A percentile compares a stretch with the other conserved stretches of the same genome.
Conservation (phyloP, 176 grass and related monocot species). For the Eragrostis curvula region DNA sequence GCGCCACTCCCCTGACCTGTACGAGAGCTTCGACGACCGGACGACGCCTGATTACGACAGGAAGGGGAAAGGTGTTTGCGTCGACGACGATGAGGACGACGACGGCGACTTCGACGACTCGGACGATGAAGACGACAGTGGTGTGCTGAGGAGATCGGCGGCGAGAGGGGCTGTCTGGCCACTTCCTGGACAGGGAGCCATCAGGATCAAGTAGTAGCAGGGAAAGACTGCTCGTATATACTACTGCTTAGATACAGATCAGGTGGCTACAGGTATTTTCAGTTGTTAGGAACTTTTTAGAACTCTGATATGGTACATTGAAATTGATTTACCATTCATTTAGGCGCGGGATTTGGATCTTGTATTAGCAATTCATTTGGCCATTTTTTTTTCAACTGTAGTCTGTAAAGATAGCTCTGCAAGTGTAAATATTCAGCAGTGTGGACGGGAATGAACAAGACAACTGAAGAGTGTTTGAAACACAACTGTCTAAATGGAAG, state of each 20-base stretch:
- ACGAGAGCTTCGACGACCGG: constrained; percentile 55
- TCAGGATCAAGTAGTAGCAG: constrained; percentile 41
- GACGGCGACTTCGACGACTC: constrained; percentile 31
- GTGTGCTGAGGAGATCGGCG: constrained; percentile 9
- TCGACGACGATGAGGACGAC: constrained; percentile 25
- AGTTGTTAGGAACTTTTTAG: neutral
- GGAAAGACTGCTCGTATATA: constrained; percentile 20
- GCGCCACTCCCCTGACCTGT: constrained; percentile 44
- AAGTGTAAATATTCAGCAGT: constrained; percentile 33
- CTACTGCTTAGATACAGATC: constrained; percentile 25
- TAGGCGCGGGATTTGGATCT: neutral
- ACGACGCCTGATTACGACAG: constrained; percentile 45
- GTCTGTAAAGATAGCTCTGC: neutral
- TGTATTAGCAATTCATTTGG: neutral
- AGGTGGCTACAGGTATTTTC: constrained; percentile 18
- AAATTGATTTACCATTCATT: constrained; percentile 29
- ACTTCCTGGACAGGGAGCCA: constrained; percentile 35
- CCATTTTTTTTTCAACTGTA: neutral
- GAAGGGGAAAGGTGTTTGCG: constrained; percentile 54
- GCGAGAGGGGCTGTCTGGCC: constrained; percentile 27
- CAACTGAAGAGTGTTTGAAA: neutral
- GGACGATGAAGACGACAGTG: constrained; percentile 30
- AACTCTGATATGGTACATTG: constrained; percentile 18
- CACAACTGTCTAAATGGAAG: too few relatives aligned
- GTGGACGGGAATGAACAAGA: neutral